Percentiles rank a stretch among this genome's conserved stretches.
These are phyloP conservation scores for Arabidopsis suecica DNA, from an alignment of 345 rosid species.

Conservation along the genomic window DNA sequence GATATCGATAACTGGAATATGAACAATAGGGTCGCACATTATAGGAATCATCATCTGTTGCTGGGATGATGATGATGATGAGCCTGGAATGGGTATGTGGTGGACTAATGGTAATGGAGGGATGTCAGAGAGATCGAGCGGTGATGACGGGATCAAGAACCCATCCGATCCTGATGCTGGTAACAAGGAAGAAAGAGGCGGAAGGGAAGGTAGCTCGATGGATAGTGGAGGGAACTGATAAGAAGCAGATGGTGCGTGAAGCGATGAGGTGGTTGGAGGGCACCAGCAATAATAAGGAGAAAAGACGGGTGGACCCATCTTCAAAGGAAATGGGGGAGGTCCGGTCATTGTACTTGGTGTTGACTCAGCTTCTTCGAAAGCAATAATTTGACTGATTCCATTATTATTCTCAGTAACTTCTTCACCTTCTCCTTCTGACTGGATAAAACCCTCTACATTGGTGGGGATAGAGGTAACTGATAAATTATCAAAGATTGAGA, in stretches of 20 bases:
- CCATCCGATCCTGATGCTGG: conserved; percentile 58
- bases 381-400: conserved; percentile 5
- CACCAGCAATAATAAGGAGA: conserved; percentile 97
- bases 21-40: conserved; percentile 94
- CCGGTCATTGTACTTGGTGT: conserved; percentile 41
- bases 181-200: conserved; percentile 69
- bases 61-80: conserved; percentile 45
- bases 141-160: conserved; percentile 55
- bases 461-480: conserved; percentile 42
- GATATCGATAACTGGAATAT: conserved; percentile 83
- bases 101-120: conserved; percentile 66
- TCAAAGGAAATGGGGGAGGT: conserved; percentile 50
- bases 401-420: conserved; percentile 49
- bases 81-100: conserved; percentile 54
- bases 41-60: conserved; percentile 77
- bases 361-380: conserved; percentile 21
- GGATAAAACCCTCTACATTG: conserved; percentile 44
- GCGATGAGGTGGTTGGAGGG: conserved; percentile 61
- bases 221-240: conserved; percentile 52
- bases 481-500: conserved; percentile 54
- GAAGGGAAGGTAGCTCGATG: conserved; percentile 59
- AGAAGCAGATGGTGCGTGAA: conserved; percentile 49
- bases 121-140: conserved; percentile 62
- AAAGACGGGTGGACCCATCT: conserved; percentile 53
- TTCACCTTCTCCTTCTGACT: conserved; percentile 46